These are phyloP conservation scores for Lizanozyma gosingica DNA, from an alignment of 1,139 yeast species.

Conservation along the genomic window DNA sequence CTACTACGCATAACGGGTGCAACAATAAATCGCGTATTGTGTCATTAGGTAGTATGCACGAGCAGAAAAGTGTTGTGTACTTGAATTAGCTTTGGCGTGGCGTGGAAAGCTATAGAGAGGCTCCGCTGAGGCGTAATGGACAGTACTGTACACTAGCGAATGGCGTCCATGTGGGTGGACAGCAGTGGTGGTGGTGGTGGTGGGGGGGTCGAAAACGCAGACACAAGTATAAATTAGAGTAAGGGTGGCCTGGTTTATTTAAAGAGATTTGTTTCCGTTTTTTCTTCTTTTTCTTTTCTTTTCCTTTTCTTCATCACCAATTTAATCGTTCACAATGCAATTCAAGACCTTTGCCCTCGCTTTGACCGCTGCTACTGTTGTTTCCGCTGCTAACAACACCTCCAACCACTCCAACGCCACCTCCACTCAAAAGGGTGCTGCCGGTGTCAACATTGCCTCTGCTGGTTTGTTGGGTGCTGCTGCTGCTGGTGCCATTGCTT, in stretches of 20 bases:
- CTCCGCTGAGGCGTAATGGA: too few relatives aligned
- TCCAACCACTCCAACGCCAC: conserved; percentile 20
- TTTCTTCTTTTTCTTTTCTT: not conserved
- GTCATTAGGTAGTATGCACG: too few relatives aligned
- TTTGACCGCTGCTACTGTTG: conserved; percentile 37
- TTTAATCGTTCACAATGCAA: conserved; percentile 26
- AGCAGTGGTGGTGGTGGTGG: too few relatives aligned
- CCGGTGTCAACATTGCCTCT: conserved; percentile 8
- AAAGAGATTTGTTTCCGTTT: conserved; percentile 1
- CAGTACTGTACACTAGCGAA: too few relatives aligned
- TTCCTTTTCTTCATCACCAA: conserved; percentile 3
- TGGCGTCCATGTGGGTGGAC: not conserved
- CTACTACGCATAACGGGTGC: too few relatives aligned
- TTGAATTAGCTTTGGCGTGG: too few relatives aligned
- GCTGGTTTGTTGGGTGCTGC: conserved; percentile 10
- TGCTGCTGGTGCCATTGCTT: conserved; percentile 12
- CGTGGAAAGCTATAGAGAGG: not conserved
- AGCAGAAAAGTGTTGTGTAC: too few relatives aligned
- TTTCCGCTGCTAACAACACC: conserved; percentile 34
- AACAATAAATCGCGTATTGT: too few relatives aligned
- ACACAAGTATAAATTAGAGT: conserved; percentile 7
- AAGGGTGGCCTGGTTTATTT: not conserved
- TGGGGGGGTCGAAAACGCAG: too few relatives aligned
- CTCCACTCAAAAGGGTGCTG: conserved; percentile 13
- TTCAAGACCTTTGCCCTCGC: conserved; percentile 37